These are phyloP conservation scores for Agaricus subrufescens DNA, from an alignment of 768 basidiomycete species.

Conservation along the genomic window DNA sequence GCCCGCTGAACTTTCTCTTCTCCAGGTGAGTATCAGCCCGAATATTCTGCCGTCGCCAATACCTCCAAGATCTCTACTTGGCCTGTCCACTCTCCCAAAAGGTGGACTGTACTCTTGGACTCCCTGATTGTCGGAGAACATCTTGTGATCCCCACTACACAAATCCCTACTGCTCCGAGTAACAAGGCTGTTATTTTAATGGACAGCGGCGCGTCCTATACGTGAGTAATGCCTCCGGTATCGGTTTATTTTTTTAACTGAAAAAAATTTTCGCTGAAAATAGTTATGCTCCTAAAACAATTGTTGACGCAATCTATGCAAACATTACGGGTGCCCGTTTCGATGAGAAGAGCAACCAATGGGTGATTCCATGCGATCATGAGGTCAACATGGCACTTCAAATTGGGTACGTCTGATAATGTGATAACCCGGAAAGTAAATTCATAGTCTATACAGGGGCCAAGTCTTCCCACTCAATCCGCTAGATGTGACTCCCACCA, in stretches of 20 bases:
- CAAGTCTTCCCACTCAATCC: constrained; percentile 76
- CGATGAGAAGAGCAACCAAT: constrained; percentile 48
- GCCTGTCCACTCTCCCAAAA: constrained; percentile 55
- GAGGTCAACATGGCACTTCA: constrained; percentile 81
- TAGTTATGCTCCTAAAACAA: constrained; percentile 66
- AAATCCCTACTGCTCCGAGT: constrained; percentile 51
- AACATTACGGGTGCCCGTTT: constrained; percentile 58
- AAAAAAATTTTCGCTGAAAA: not conserved
- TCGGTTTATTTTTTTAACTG: constrained; percentile 1
- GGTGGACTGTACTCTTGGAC: constrained; percentile 79
- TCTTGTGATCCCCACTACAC: constrained; percentile 47
- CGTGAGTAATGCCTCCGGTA: constrained; percentile 38
- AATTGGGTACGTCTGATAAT: constrained; percentile 49
- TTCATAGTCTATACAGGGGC: constrained; percentile 40
- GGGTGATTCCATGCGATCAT: constrained; percentile 67
- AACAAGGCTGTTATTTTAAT: constrained; percentile 73
- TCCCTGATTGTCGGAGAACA: constrained; percentile 58
- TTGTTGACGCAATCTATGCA: constrained; percentile 68
- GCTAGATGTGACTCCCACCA: constrained; percentile 60
- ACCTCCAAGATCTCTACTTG: constrained; percentile 65
- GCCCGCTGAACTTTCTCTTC: not conserved
- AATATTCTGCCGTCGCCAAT: constrained; percentile 55
- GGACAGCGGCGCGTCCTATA: constrained; percentile 80
- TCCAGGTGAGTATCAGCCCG: constrained; percentile 62
- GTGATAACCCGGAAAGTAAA: not conserved